Percentiles rank a stretch among this genome's conserved stretches.
Conservation (phyloP, 495 filamentous ascomycete species). For the Trichodelitschia bisporula region DNA sequence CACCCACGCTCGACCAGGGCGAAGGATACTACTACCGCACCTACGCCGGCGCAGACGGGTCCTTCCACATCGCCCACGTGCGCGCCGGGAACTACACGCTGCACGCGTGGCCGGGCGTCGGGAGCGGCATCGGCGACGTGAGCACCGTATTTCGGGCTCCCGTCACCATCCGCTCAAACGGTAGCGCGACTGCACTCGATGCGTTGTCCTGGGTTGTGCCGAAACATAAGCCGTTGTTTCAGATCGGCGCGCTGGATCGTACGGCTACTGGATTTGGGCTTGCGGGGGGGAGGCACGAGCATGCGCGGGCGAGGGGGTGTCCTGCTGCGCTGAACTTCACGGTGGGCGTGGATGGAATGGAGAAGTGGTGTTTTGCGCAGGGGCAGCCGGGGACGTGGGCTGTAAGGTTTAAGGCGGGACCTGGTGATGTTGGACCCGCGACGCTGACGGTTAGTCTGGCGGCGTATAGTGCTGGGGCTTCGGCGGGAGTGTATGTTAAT, state of each 20-base stretch:
- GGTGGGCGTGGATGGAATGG: conserved; percentile 8
- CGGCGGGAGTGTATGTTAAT: no score
- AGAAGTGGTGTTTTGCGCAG: conserved; percentile 19
- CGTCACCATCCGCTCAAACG: conserved; percentile 11
- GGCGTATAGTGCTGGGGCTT: no score
- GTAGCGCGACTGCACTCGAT: conserved; percentile 9
- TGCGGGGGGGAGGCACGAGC: conserved; percentile 13
- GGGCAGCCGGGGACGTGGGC: conserved; percentile 16
- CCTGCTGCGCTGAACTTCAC: conserved; percentile 15
- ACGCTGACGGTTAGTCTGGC: no score
- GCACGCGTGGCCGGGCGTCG: conserved; percentile 20
- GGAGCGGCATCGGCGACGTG: conserved; percentile 14
- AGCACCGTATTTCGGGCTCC: conserved; percentile 15
- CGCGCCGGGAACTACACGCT: conserved; percentile 17
- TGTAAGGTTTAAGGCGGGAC: no score
- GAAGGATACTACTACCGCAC: conserved; percentile 18
- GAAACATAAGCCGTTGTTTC: conserved; percentile 13
- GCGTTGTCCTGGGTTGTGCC: conserved; percentile 12
- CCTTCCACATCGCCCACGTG: conserved; percentile 15
- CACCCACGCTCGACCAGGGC: conserved; percentile 17
- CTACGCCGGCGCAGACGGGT: conserved; percentile 13
- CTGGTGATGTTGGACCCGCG: no score
- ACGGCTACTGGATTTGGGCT: conserved; percentile 15
- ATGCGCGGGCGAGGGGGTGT: conserved; percentile 14
- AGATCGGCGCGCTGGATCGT: conserved; percentile 18